Conservation (phyloP, 2,329 filamentous ascomycete species). For the Diaporthe sp. region DNA sequence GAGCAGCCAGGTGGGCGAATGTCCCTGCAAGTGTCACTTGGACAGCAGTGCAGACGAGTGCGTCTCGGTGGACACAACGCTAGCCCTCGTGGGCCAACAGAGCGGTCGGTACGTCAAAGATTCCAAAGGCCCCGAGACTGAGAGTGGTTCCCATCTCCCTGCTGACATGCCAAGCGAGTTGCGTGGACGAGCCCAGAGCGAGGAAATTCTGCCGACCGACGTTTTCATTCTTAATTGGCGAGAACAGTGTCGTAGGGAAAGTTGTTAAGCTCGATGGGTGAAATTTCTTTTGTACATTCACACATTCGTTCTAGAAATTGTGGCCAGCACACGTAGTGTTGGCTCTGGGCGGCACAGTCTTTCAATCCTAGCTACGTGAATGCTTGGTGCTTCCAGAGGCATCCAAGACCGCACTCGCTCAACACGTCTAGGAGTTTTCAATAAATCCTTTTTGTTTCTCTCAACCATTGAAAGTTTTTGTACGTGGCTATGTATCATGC, state of each 20-base stretch:
- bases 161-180: background rate
- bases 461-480: no score
- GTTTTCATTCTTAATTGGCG: background rate
- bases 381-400: background rate
- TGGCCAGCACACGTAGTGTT: background rate
- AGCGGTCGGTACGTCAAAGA: background rate
- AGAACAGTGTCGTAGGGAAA: background rate
- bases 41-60: background rate
- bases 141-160: no score
- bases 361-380: background rate
- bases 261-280: background rate
- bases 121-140: background rate
- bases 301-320: no score
- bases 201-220: background rate
- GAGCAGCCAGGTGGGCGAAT: background rate
- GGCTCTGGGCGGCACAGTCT: background rate
- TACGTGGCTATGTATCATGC: no score
- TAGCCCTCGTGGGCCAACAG: background rate
- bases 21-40: background rate
- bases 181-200: background rate
- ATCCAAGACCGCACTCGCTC: background rate
- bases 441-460: background rate
- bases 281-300: background rate
- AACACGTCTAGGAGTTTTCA: no score
- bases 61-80: background rate